Percentiles rank a stretch among this genome's conserved stretches.
These are phyloP conservation scores for Exophiala dermatitidis DNA, from an alignment of 2,329 filamentous ascomycete genomes.

Conservation along the genomic window DNA sequence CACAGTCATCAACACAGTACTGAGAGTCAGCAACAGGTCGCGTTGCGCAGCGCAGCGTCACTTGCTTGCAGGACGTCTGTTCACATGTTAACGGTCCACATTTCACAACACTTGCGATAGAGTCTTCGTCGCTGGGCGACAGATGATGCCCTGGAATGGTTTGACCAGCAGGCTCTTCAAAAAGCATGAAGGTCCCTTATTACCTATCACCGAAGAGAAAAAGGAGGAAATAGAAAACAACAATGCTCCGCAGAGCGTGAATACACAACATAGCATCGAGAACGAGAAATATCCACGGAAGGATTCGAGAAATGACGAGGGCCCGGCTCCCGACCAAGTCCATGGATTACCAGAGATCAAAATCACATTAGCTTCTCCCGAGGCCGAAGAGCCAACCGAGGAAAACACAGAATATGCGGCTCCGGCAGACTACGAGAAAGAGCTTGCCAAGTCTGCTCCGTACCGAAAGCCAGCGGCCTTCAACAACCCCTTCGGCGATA, in stretches of 20 bases:
- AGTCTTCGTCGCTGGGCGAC: background rate
- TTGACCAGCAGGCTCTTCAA: background rate
- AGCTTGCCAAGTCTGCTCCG: background rate
- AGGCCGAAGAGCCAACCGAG: background rate
- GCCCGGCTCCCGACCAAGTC: background rate
- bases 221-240: background rate
- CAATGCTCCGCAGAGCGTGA: background rate
- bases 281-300: background rate
- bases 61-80: background rate
- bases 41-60: background rate
- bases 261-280: background rate
- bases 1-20: no score
- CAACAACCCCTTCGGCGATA: background rate
- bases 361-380: background rate
- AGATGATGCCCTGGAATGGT: background rate
- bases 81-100: no score
- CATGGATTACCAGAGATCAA: background rate
- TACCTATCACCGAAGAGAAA: background rate
- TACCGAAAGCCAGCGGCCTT: background rate
- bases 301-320: background rate
- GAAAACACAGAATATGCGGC: background rate
- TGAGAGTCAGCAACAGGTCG: no score
- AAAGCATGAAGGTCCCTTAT: background rate
- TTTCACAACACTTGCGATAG: background rate
- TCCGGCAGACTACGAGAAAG: background rate